Percentiles rank a stretch among this genome's conserved stretches.
Conservation (phyloP, 495 filamentous ascomycete species). For the Podospora pseudopauciseta region DNA sequence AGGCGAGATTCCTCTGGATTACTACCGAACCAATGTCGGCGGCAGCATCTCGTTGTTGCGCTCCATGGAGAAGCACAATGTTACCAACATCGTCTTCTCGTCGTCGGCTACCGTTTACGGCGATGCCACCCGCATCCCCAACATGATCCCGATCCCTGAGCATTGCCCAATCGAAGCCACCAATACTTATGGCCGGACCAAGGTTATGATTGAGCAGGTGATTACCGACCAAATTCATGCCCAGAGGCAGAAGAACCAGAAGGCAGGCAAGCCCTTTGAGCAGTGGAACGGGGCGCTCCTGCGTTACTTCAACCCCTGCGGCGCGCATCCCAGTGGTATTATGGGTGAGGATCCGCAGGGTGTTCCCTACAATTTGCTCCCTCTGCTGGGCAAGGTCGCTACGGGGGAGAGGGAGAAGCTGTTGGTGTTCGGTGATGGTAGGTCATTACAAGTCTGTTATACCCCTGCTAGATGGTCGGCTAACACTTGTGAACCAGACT, state of each 20-base stretch:
- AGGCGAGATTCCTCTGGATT: constrained; percentile 90
- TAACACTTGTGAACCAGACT: constrained; percentile 58
- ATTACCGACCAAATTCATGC: constrained; percentile 90
- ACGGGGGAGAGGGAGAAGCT: constrained; percentile 93
- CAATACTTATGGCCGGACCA: constrained; percentile 96
- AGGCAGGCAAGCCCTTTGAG: constrained; percentile 69
- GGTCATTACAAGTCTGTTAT: constrained; percentile 23
- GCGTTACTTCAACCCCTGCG: constrained; percentile 96
- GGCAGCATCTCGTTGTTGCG: constrained; percentile 85
- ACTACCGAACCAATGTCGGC: constrained; percentile 94
- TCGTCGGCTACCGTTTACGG: constrained; percentile 96
- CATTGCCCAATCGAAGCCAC: constrained; percentile 92
- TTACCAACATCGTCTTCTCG: constrained; percentile 96
- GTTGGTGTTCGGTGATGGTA: constrained; percentile 90
- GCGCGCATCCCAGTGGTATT: constrained; percentile 89
- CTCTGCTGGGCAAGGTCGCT: constrained; percentile 90
- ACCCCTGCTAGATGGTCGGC: not conserved
- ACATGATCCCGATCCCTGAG: constrained; percentile 99
- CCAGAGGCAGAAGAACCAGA: constrained; percentile 76
- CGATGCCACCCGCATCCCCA: constrained; percentile 89
- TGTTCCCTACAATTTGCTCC: constrained; percentile 92
- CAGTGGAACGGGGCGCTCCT: constrained; percentile 92
- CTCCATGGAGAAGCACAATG: constrained; percentile 83
- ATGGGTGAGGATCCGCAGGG: constrained; percentile 99
- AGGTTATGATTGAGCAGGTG: constrained; percentile 82